A percentile compares a stretch with the other conserved stretches of the same genome.
These are phyloP conservation scores for Wickerhamomyces tratensis DNA, from an alignment of 805 yeast genomes.

Conservation along the genomic window DNA sequence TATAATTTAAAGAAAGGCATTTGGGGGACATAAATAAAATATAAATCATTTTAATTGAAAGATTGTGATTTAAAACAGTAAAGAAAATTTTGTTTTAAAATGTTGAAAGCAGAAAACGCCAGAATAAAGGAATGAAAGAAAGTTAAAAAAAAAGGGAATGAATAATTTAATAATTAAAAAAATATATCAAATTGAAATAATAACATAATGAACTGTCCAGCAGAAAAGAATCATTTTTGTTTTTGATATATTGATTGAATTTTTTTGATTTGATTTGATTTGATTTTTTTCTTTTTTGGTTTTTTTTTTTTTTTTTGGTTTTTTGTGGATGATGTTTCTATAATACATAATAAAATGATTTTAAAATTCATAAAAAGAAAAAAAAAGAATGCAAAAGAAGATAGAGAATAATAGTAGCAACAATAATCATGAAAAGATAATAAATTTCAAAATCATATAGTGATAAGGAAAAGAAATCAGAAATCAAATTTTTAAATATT, in stretches of 20 bases:
- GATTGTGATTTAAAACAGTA: too few relatives aligned
- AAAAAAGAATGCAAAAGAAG: neutral
- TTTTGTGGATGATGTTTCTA: neutral
- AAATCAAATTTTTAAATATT: conserved; percentile 8
- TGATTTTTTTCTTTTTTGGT: too few relatives aligned
- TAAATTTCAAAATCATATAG: too few relatives aligned
- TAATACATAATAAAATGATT: neutral
- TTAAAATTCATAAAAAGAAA: neutral
- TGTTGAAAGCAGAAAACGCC: neutral
- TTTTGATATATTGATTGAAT: neutral
- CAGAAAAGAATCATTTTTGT: neutral
- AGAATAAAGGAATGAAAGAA: neutral
- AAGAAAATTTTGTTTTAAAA: neutral
- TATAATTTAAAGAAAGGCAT: too few relatives aligned
- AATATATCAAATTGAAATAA: neutral
- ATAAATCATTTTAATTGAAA: too few relatives aligned
- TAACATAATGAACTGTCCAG: conserved; percentile 1
- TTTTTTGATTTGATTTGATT: neutral
- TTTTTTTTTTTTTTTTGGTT: too few relatives aligned
- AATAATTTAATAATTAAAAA: neutral
- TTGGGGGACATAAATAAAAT: too few relatives aligned
- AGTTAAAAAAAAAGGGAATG: neutral
- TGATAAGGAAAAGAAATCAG: too few relatives aligned
- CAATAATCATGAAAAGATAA: too few relatives aligned
- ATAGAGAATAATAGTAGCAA: neutral